Conservation (phyloP, 805 yeast genomes). For the Saccharomycopsis fibuligera region DNA sequence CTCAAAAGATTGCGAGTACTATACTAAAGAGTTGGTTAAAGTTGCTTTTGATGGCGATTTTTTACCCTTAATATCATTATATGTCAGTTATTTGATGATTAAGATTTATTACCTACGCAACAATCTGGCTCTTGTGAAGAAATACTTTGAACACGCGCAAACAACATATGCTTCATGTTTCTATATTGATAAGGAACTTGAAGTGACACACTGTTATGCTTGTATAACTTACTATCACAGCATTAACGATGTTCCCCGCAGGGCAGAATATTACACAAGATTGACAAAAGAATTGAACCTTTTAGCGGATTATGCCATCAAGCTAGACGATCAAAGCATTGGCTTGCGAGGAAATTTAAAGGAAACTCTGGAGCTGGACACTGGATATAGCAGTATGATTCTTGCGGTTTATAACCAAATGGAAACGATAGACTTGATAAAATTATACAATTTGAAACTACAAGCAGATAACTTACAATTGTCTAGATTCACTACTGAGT, state of each 20-base stretch:
- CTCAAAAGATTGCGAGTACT: slow-evolving; percentile 52
- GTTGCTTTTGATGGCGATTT: slow-evolving; percentile 25
- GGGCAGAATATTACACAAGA: too few relatives aligned
- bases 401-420: too few relatives aligned
- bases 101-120: slow-evolving; percentile 23
- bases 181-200: slow-evolving; percentile 20
- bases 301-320: too few relatives aligned
- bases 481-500: too few relatives aligned
- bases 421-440: too few relatives aligned
- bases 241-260: background rate
- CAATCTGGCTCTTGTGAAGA: slow-evolving; percentile 18
- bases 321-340: too few relatives aligned
- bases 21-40: slow-evolving; percentile 41
- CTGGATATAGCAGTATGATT: too few relatives aligned
- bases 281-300: too few relatives aligned
- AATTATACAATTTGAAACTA: too few relatives aligned
- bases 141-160: slow-evolving; percentile 16
- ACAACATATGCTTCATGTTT: slow-evolving; percentile 15
- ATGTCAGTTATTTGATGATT: slow-evolving; percentile 23
- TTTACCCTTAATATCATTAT: slow-evolving; percentile 26
- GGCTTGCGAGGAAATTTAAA: too few relatives aligned
- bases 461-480: too few relatives aligned
- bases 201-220: slow-evolving; percentile 19
- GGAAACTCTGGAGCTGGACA: too few relatives aligned
- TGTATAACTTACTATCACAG: slow-evolving; percentile 14